Conservation (phyloP, 2,329 filamentous ascomycete species). For the Cordyceps tenuipes region DNA sequence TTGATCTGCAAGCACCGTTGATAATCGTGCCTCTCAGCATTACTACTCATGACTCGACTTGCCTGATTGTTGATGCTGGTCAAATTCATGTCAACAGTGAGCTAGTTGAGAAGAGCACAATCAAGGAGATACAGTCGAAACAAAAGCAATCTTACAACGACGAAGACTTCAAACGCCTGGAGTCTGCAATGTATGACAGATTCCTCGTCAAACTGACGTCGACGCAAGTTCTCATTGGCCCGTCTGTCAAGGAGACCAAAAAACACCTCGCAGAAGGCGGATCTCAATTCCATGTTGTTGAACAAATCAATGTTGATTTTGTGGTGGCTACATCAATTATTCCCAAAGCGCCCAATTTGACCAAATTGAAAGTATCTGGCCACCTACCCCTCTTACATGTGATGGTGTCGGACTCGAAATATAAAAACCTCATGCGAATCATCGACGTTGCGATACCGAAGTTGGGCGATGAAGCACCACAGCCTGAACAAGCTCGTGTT, state of each 20-base stretch:
- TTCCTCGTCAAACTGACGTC: conserved; percentile 89
- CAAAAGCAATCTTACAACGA: conserved; percentile 81
- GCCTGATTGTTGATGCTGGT: conserved; percentile 90
- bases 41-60: conserved; percentile 69
- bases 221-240: conserved; percentile 90
- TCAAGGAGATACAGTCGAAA: conserved; percentile 85
- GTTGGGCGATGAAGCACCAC: conserved; percentile 43
- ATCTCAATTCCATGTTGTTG: conserved; percentile 78
- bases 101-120: conserved; percentile 81
- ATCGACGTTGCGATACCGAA: conserved; percentile 93
- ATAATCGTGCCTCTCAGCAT: conserved; percentile 96
- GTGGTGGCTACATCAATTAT: conserved; percentile 92
- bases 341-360: conserved; percentile 89
- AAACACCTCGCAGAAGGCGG: conserved; percentile 64
- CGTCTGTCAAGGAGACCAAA: conserved; percentile 84
- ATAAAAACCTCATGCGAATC: conserved; percentile 92
- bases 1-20: conserved; percentile 90
- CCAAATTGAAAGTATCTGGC: conserved; percentile 83
- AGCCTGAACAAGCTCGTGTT: conserved; percentile 19
- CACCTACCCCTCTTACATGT: conserved; percentile 88
- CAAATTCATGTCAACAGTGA: conserved; percentile 93
- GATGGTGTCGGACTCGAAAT: conserved; percentile 87
- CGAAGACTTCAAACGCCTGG: conserved; percentile 78
- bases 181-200: conserved; percentile 95
- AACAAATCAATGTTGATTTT: conserved; percentile 96